Percentiles rank a stretch among this genome's conserved stretches.
These are phyloP conservation scores for Calonectria crousiana DNA, from an alignment of 2,329 filamentous ascomycete genomes.

Conservation along the genomic window DNA sequence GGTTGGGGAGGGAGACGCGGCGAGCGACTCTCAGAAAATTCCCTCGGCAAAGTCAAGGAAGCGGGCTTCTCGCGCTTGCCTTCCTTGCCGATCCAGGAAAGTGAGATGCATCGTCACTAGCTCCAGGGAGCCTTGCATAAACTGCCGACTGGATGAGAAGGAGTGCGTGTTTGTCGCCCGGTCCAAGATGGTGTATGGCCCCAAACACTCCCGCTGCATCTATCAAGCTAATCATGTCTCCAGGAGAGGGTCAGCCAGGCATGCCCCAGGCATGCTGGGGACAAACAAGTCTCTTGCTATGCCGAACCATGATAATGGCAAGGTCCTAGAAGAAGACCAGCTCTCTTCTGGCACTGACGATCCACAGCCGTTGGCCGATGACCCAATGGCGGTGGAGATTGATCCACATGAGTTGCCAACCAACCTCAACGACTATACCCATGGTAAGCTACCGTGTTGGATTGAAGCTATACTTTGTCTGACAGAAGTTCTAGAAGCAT, in stretches of 20 bases:
- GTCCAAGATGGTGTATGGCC: conserved; percentile 34
- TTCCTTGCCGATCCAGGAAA: conserved; percentile 40
- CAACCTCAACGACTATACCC: conserved; percentile 5
- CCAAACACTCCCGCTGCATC: too few relatives aligned
- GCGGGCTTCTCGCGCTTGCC: conserved; percentile 38
- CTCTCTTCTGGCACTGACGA: background rate
- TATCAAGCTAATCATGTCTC: background rate
- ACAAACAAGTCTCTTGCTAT: background rate
- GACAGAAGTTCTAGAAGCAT: background rate
- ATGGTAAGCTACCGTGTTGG: background rate
- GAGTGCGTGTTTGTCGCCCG: conserved; percentile 38
- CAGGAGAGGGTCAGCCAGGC: conserved; percentile 18
- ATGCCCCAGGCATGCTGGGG: background rate
- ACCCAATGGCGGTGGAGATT: conserved; percentile 19
- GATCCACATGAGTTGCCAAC: conserved; percentile 7
- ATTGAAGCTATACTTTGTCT: background rate
- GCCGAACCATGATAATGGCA: background rate
- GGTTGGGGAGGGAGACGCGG: conserved; percentile 16
- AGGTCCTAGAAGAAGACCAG: background rate
- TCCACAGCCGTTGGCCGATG: conserved; percentile 1
- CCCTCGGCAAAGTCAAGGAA: conserved; percentile 34
- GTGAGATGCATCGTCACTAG: conserved; percentile 42
- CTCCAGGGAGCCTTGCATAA: conserved; percentile 40
- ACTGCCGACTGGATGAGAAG: conserved; percentile 42
- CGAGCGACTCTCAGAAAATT: conserved; percentile 12